Evolutionary conservation across 495 filamentous ascomycete species (phyloP), one percentile per base, ranked within the genome.

Genomic region (Xylaria acuta): DNA sequence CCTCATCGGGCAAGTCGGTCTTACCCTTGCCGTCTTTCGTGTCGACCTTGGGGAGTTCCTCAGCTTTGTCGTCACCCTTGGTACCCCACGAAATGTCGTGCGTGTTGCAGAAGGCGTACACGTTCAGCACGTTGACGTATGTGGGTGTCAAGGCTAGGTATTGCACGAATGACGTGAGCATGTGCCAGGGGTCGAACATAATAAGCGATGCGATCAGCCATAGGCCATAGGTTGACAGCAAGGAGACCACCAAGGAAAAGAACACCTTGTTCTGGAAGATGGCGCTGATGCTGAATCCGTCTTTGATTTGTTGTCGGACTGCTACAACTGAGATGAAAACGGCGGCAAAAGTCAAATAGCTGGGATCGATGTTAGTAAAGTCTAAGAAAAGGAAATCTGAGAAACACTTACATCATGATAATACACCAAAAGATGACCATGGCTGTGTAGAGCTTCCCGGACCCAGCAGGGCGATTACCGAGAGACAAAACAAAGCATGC

Each of bases 101-200:
- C 30, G 94, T 97, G 80, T 98, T 98, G 81, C 95, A 98, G 86
- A 98, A 98, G 73, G 95, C 95, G 81, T 98, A 98, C 73, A 98
- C 94, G 84, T 98, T 97, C 75, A 98, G 90, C 67, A 97, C 93
- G 81, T 97, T 97, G 85, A 97, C 94, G 83, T 97, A 98, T 16
- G 94, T 97, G 0, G 95, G 95, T 0, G 95, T 97, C 62, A 99
- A 88, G 47, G 98, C 89, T 70, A 99, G 90, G 80, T 99, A 99
- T 89, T 99, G 97, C 60, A 98, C 84, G 82, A 98, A 94, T 43
- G 89, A 93, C 36, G 96, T 99, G 83, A 97, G 88, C 93, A 99
- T 97, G 82, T 99, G 97, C 95, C 95, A 99, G 2, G 97, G 97
- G 80, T 99, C 97, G 81, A 99, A 91, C 89, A 98, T 98, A 75